Percentiles rank a stretch among this genome's conserved stretches.
Conservation (phyloP, 2,329 filamentous ascomycete species). For the Alternaria arbusti region DNA sequence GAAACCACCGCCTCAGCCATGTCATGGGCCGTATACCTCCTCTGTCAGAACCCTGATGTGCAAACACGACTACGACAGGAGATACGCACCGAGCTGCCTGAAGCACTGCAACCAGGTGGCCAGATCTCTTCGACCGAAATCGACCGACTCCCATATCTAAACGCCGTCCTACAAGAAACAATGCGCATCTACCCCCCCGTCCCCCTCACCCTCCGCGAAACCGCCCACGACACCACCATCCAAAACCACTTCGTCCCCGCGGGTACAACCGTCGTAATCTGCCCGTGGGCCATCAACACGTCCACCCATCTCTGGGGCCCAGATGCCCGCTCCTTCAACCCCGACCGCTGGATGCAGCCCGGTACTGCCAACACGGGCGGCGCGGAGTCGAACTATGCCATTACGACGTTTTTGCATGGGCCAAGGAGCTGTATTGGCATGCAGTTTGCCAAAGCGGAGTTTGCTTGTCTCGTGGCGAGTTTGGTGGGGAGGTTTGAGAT, state of each 20-base stretch:
- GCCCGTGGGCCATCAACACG: constrained; percentile 72
- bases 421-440: constrained; percentile 85
- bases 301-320: constrained; percentile 74
- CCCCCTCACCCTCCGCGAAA: constrained; percentile 71
- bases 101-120: constrained; percentile 45
- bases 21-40: constrained; percentile 61
- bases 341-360: constrained; percentile 62
- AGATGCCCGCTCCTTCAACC: constrained; percentile 77
- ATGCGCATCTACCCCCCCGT: constrained; percentile 77
- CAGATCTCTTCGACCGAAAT: constrained; percentile 64
- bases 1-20: constrained; percentile 64
- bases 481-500: constrained; percentile 78
- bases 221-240: constrained; percentile 69
- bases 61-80: constrained; percentile 60
- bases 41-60: constrained; percentile 57
- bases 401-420: constrained; percentile 84
- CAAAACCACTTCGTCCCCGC: constrained; percentile 70
- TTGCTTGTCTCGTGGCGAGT: constrained; percentile 80
- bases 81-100: constrained; percentile 55
- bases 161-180: constrained; percentile 79
- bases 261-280: constrained; percentile 72
- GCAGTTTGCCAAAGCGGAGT: constrained; percentile 81
- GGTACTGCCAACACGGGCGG: constrained; percentile 68
- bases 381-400: constrained; percentile 76
- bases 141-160: constrained; percentile 75